Evolutionary conservation across 306 rosid species (phyloP).

Genomic region (Quercus aquifolioides): DNA sequence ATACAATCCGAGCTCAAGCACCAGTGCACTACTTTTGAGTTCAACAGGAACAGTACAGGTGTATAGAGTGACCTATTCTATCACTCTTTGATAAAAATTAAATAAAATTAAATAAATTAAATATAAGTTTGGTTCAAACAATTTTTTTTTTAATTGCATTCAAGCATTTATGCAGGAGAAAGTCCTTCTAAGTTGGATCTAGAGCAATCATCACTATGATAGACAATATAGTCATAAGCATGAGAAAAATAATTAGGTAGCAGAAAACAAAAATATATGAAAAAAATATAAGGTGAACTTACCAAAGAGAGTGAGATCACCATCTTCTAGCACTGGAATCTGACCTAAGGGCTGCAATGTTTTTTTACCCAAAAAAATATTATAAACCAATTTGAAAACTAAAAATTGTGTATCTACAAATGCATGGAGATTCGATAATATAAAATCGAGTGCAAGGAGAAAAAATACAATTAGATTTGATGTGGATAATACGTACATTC

Average conservation of each 20-base stretch:
- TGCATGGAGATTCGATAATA: not conserved
- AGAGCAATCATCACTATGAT: too few species aligned
- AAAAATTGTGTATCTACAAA: not conserved
- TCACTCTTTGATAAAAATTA: too few species aligned
- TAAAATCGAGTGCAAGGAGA: not conserved
- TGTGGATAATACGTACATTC: constrained; percentile 34
- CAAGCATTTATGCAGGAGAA: too few species aligned
- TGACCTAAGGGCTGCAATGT: constrained; percentile 61
- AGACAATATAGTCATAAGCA: not conserved
- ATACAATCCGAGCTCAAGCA: too few species aligned
- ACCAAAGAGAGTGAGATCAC: constrained; percentile 75
- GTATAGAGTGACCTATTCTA: too few species aligned
- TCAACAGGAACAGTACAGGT: too few species aligned
- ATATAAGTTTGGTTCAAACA: too few species aligned
- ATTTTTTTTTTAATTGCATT: too few species aligned
- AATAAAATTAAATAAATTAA: too few species aligned
- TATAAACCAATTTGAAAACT: not conserved
- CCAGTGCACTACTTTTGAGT: too few species aligned
- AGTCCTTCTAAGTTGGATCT: too few species aligned
- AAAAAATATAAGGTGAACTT: not conserved
- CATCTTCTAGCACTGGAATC: constrained; percentile 70
- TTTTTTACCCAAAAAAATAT: not conserved
- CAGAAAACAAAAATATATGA: not conserved
- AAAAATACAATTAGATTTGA: not conserved
- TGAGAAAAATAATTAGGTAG: not conserved